Evolutionary conservation across 192 early-diverging fungal genomes (phyloP), one percentile per base, ranked within the genome.

Genomic region (Coemansia sp.): DNA sequence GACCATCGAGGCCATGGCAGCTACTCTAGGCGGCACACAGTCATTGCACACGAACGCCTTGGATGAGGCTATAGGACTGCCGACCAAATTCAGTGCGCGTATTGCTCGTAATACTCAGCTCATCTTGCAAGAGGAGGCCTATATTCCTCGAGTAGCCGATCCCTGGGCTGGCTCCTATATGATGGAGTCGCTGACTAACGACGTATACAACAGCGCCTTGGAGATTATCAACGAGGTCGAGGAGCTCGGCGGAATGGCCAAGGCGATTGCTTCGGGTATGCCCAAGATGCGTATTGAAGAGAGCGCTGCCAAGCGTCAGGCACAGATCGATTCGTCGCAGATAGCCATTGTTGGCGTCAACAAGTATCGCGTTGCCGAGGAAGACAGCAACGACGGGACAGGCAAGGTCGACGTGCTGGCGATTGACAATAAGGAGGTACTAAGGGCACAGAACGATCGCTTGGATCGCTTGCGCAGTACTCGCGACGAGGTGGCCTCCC

Each of bases 111-210:
- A 95, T 86, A 95, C 94, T 6, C 94, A 95, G 87, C 70, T 95
- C 53, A 95, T 95, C 61, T 72, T 95, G 65, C 94, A 95, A 70
- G 92, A 92, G 64, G 94, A 95, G 72, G 93, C 94, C 6, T 86
- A 87, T 44, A 95, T 95, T 36, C 93, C 94, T 15, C 91, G 90
- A 76, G 94, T 95, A 8, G 93, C 93, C 29, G 94, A 95, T 67
- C 94, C 94, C 2, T 95, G 94, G 94, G 94, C 91, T 5, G 94
- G 94, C 27, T 93, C 92, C 20, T 95, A 94, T 77, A 92, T 95
- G 91, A 95, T 95, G 94, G 94, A 95, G 86, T 89, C 89, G 4
- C 83, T 95, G 83, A 95, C 94, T 36, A 88, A 92, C 64, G 87
- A 92, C 41, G 84, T 95, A 65, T 94, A 89, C 80, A 87, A 91